A percentile compares a stretch with the other conserved stretches of the same genome.
Evolutionary conservation across 306 rosid species (phyloP).

Genomic region (Arachis hypogaea): DNA sequence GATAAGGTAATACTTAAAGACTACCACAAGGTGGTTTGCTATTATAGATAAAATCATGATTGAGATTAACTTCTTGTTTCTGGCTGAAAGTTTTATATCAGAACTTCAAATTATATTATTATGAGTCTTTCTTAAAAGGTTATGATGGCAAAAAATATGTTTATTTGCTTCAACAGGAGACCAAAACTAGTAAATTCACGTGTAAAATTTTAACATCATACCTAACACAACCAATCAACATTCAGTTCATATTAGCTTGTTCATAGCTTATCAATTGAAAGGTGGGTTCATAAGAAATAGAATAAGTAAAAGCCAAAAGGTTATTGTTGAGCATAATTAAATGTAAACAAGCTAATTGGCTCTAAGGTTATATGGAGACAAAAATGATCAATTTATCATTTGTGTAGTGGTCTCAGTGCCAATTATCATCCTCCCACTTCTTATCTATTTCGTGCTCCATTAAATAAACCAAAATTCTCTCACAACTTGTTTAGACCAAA

Average conservation of each 20-base stretch:
- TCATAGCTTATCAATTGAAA: slow-evolving; percentile 43
- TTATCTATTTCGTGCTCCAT: slow-evolving; percentile 45
- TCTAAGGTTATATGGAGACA: slow-evolving; percentile 23
- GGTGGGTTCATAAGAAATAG: slow-evolving; percentile 39
- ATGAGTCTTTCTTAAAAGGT: slow-evolving; percentile 10
- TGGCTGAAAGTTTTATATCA: slow-evolving; percentile 7
- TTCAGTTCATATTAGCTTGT: slow-evolving; percentile 32
- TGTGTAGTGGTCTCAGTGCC: slow-evolving; percentile 29
- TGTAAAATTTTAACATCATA: slow-evolving; percentile 30
- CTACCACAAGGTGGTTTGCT: not conserved
- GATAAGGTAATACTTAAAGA: not conserved
- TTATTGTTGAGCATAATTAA: slow-evolving; percentile 29
- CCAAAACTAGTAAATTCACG: not conserved
- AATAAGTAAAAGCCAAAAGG: slow-evolving; percentile 22
- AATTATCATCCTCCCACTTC: slow-evolving; percentile 28
- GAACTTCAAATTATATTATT: not conserved
- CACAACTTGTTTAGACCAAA: slow-evolving; percentile 52
- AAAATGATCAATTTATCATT: slow-evolving; percentile 36
- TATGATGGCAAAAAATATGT: not conserved
- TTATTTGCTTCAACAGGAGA: not conserved
- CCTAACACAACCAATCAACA: slow-evolving; percentile 37
- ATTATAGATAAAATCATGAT: slow-evolving; percentile 9
- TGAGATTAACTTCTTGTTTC: not conserved
- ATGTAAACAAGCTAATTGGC: slow-evolving; percentile 14
- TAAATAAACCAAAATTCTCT: slow-evolving; percentile 42